Percentiles rank a stretch among this genome's conserved stretches.
phyloP scores from a whole-genome alignment of 1,284 basidiomycete genomes.

The Pseudomicrostroma phylloplanum region DNA sequence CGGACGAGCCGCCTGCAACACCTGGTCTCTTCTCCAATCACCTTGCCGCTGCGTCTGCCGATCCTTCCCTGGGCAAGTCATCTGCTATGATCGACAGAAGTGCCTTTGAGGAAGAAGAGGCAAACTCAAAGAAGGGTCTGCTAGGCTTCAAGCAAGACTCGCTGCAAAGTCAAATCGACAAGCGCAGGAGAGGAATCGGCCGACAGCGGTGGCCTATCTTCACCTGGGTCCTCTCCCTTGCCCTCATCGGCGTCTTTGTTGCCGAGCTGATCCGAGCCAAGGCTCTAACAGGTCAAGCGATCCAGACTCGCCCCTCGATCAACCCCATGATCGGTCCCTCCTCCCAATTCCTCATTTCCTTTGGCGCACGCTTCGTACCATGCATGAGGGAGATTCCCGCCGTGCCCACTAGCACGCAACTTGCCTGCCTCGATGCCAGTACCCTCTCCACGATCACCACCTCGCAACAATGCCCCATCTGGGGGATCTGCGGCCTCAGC shows the following conservation, averaged over 20 bases:
- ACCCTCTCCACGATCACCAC: constrained; percentile 49
- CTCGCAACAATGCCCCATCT: constrained; percentile 62
- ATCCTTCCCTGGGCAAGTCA: neutral
- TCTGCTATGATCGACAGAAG: constrained; percentile 1
- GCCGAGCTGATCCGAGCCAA: constrained; percentile 46
- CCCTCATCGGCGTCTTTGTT: constrained; percentile 59
- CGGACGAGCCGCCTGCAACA: neutral
- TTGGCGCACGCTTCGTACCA: constrained; percentile 81
- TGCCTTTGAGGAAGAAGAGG: constrained; percentile 5
- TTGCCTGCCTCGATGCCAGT: constrained; percentile 64
- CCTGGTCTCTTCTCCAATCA: constrained; percentile 5
- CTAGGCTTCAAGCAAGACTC: constrained; percentile 23
- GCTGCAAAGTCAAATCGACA: constrained; percentile 42
- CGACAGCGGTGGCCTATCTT: constrained; percentile 70
- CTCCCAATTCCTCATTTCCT: constrained; percentile 71
- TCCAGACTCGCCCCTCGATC: constrained; percentile 61
- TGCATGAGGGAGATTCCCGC: constrained; percentile 65
- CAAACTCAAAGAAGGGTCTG: constrained; percentile 18
- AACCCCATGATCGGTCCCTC: constrained; percentile 92
- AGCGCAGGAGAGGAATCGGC: constrained; percentile 65
- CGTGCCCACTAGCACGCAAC: constrained; percentile 55
- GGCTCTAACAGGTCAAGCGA: constrained; percentile 42
- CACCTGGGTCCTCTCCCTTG: constrained; percentile 54
- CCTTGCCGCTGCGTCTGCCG: neutral
- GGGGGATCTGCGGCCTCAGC: constrained; percentile 73